These are phyloP conservation scores for Diversispora epigaea DNA, from an alignment of 192 early-diverging fungal species.

Conservation along the genomic window DNA sequence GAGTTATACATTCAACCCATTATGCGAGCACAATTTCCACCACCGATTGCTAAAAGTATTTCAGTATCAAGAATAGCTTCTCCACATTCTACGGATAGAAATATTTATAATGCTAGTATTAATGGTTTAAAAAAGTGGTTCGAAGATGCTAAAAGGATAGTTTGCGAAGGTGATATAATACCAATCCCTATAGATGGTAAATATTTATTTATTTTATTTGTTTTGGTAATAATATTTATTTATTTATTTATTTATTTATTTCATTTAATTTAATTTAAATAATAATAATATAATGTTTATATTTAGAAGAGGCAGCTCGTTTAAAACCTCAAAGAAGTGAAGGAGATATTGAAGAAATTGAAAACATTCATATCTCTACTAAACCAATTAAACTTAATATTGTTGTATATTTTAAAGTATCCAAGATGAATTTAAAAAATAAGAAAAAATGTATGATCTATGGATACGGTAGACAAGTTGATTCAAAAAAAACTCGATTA, in stretches of 20 bases:
- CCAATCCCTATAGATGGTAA: conserved; percentile 63
- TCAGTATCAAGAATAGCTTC: conserved; percentile 68
- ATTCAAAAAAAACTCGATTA: conserved; percentile 57
- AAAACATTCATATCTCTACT: conserved; percentile 39
- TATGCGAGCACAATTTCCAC: conserved; percentile 29
- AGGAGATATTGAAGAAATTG: conserved; percentile 38
- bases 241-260: not conserved
- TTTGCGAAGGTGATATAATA: conserved; percentile 69
- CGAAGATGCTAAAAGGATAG: conserved; percentile 58
- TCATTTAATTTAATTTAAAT: not conserved
- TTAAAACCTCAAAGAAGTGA: conserved; percentile 43
- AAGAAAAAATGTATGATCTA: conserved; percentile 26
- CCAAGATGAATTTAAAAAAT: conserved; percentile 32
- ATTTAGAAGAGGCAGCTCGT: conserved; percentile 49
- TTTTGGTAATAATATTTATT: not conserved
- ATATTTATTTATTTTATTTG: conserved; percentile 8
- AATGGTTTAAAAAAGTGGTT: conserved; percentile 65
- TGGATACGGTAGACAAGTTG: conserved; percentile 36
- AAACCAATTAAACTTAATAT: conserved; percentile 31
- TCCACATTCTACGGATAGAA: conserved; percentile 58
- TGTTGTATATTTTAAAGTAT: conserved; percentile 57
- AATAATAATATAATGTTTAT: not conserved
- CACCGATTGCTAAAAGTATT: conserved; percentile 57
- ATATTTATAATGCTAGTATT: conserved; percentile 55
- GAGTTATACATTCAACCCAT: conserved; percentile 26